Evolutionary conservation across 495 filamentous ascomycete species (phyloP), one percentile per base, ranked within the genome.

Genomic region (Neurospora sp.): DNA sequence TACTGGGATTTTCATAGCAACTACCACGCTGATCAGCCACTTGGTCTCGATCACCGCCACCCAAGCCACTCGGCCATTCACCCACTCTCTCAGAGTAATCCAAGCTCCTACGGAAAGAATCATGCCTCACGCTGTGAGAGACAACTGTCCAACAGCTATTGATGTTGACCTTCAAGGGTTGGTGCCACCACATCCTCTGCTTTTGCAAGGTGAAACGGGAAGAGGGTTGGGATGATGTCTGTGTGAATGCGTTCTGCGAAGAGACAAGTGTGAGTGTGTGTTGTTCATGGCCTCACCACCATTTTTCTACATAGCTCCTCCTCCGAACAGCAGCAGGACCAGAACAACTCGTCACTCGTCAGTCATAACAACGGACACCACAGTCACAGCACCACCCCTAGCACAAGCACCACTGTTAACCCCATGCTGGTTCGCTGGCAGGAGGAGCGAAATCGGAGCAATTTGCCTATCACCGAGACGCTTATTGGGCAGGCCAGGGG

Each of bases 381-480:
- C 5, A 31, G 5, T 37, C 27, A 35, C 54, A 66, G 14, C 54
- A 66, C 54, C 54, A 35, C 27, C 54, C 54, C 54, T 66, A 18
- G 4, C 54, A 71, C 39, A 71, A 46, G 39, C 23, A 41, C 39
- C 18, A 31, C 23, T 66, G 54, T 35, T 18, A 66, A 66, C 14
- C 77, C 78, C 23, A 85, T 84, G 83, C 72, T 85, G 70, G 76
- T 76, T 46, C 74, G 74, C 40, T 85, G 83, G 83, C 76, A 73
- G 37, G 77, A 75, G 35, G 81, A 85, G 74, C 78, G 77, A 31
- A 72, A 77, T 44, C 79, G 76, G 10, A 78, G 73, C 20, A 81
- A 82, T n/a, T 81, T 85, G 59, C 78, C 83, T 66, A 78, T 84
- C 71, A 82, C 62, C 73, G 83, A 85, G 76, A 79, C 74, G 10